Evolutionary conservation across 176 grass and related monocot species (phyloP), one percentile per base, ranked within the genome.

Genomic region (Alloteropsis semialata): DNA sequence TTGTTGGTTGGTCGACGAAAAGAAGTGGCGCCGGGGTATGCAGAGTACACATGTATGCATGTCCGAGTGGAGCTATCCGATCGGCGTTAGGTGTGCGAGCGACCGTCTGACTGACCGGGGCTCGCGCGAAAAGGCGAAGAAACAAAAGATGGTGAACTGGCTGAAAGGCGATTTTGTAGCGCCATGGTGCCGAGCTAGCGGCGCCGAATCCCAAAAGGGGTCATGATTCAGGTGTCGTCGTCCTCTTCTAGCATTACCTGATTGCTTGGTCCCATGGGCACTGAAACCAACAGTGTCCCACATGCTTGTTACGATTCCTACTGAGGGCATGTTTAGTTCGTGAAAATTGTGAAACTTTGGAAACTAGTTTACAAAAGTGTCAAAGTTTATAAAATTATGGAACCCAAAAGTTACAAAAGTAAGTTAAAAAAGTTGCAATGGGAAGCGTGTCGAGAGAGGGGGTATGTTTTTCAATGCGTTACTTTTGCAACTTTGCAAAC

Each of bases 71-170:
- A 59, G 68, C 58, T 45, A 75, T 79, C 16, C 45, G 56, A 72
- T 88, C 32, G 19, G 68, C 39, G 81, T 89, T 85, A 45, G 82
- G 82, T 81, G 69, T 32, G 8, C 1, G 25, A 62, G 2, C 64
- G 38, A 45, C 25, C 13, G 18, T 66, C 69, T 16, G 69, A 50
- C 41, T 45, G 39, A 22, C 25, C 34, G 61, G 50, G 67, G 38
- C 22, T 13, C 10, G 51, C 33, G 44, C 70, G 43, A 85, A 75
- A 69, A 54, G 17, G 12, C 16, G 76, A 81, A 16, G 18, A 14
- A 67, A 43, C 27, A 79, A 46, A 58, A 36, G 57, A 38, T 8
- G 67, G 60, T 60, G 82, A 80, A 84, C 76, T 81, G 50, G 58
- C 60, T 55, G 59, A 30, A 69, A 50, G 75, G 72, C 17, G 69